These are phyloP conservation scores for Luzula sylvatica DNA, from an alignment of 176 grass and related monocot genomes.

Conservation along the genomic window DNA sequence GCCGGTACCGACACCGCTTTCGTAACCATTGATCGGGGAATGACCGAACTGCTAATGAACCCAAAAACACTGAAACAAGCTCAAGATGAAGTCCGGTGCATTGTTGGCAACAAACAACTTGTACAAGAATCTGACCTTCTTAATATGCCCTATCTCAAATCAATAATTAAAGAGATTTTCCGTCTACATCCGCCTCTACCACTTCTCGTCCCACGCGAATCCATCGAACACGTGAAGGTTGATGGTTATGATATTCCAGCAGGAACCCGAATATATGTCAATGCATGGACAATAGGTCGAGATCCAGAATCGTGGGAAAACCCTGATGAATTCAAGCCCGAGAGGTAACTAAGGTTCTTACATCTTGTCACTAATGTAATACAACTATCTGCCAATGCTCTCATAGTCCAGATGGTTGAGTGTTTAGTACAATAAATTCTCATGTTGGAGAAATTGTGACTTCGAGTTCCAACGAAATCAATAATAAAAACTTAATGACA, in stretches of 20 bases:
- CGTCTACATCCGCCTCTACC: conserved; percentile 29
- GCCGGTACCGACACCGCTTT: conserved; percentile 27
- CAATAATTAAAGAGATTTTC: conserved; percentile 37
- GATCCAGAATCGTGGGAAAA: conserved; percentile 26
- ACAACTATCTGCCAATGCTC: no score
- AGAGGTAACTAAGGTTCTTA: no score
- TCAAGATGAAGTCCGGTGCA: not conserved
- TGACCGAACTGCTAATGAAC: conserved; percentile 33
- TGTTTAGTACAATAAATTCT: no score
- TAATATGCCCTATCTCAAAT: conserved; percentile 18
- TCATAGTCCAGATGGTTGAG: no score
- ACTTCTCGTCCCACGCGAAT: conserved; percentile 23
- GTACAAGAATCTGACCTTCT: not conserved
- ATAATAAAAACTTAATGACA: no score
- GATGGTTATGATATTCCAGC: conserved; percentile 26
- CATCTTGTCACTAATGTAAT: no score
- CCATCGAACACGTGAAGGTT: conserved; percentile 19
- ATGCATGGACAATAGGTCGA: conserved; percentile 30
- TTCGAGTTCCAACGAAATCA: no score
- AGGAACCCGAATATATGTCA: conserved; percentile 15
- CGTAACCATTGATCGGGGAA: conserved; percentile 11
- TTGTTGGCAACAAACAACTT: not conserved
- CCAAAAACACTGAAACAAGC: conserved; percentile 17
- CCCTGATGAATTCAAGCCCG: conserved; percentile 20
- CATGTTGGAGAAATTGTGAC: no score